phyloP scores from a whole-genome alignment of 1,284 basidiomycete genomes.

The Xerocomus nothofagi region DNA sequence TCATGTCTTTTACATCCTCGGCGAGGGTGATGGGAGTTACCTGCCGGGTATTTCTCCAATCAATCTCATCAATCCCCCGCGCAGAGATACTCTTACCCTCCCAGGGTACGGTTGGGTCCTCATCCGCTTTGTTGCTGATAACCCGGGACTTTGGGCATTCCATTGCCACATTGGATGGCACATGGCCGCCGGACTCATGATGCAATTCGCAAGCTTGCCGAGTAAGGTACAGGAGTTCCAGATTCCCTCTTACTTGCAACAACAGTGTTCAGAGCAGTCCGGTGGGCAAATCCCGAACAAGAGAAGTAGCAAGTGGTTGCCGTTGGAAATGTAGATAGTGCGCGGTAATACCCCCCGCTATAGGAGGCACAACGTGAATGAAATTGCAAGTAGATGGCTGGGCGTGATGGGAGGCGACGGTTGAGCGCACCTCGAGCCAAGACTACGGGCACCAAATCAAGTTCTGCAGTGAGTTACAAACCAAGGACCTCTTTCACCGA shows the following conservation, averaged over 20 bases:
- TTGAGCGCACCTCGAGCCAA: conserved; percentile 1
- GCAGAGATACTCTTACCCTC: conserved; percentile 31
- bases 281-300: conserved; percentile 23
- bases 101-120: conserved; percentile 30
- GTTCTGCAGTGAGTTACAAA: conserved; percentile 15
- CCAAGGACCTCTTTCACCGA: conserved; percentile 28
- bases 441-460: background rate
- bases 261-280: conserved; percentile 30
- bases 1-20: conserved; percentile 31
- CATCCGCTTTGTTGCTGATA: conserved; percentile 41
- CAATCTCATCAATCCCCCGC: conserved; percentile 30
- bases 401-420: background rate
- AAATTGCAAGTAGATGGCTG: conserved; percentile 3
- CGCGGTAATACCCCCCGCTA: background rate
- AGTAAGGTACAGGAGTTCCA: conserved; percentile 30
- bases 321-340: conserved; percentile 20
- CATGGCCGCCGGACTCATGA: conserved; percentile 39
- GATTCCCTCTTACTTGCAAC: conserved; percentile 28
- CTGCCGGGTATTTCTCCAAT: conserved; percentile 23
- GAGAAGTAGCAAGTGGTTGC: conserved; percentile 19
- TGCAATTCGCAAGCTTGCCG: conserved; percentile 36
- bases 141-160: conserved; percentile 47
- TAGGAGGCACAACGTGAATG: background rate
- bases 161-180: conserved; percentile 53
- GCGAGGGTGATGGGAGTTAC: conserved; percentile 29